A percentile compares a stretch with the other conserved stretches of the same genome.
phyloP scores from a whole-genome alignment of 805 yeast species.

The Ogataea methylovora region DNA sequence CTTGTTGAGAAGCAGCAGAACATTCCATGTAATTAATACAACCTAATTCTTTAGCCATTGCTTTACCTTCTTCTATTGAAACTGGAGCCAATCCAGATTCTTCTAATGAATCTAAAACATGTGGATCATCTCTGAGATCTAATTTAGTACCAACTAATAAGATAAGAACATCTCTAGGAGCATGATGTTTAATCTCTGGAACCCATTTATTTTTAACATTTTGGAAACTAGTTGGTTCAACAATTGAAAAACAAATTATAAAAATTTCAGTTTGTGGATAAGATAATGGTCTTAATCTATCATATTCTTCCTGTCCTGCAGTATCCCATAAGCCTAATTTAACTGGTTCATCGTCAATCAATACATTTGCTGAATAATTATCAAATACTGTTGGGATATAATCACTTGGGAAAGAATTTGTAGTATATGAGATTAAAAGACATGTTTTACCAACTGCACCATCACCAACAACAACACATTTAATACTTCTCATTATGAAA shows the following conservation, averaged over 20 bases:
- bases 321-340: conserved; percentile 97
- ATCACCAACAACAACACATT: conserved; percentile 98
- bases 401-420: conserved; percentile 95
- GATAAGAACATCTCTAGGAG: conserved; percentile 97
- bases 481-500: conserved; percentile 48
- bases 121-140: conserved; percentile 90
- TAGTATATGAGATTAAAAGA: conserved; percentile 89
- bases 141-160: conserved; percentile 95
- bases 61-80: conserved; percentile 80
- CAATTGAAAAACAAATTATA: conserved; percentile 91
- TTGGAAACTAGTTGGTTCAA: conserved; percentile 95
- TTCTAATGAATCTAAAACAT: conserved; percentile 79
- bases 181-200: conserved; percentile 93
- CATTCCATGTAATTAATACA: conserved; percentile 98
- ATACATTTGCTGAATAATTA: conserved; percentile 88
- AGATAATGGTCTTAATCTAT: conserved; percentile 90
- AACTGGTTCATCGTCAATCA: conserved; percentile 97
- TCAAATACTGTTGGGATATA: conserved; percentile 98
- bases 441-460: conserved; percentile 99
- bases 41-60: conserved; percentile 85
- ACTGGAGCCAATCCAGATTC: conserved; percentile 88
- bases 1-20: conserved; percentile 95
- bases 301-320: conserved; percentile 99
- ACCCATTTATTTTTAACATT: conserved; percentile 98
- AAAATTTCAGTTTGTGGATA: conserved; percentile 98